phyloP scores from a whole-genome alignment of 2,329 filamentous ascomycete species.

The Fusarium buharicum region DNA sequence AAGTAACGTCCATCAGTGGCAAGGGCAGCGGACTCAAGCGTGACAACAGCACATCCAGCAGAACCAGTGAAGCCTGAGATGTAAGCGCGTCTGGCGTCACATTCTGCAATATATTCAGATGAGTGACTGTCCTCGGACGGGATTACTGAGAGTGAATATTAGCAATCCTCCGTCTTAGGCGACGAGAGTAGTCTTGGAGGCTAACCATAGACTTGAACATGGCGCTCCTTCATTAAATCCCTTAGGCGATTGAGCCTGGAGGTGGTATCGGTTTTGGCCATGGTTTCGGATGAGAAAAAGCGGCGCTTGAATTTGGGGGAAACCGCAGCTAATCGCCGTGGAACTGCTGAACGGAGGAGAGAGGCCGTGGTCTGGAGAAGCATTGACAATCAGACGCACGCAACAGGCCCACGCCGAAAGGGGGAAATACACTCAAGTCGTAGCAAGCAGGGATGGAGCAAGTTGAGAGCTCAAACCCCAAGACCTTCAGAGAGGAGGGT shows the following conservation, averaged over 20 bases:
- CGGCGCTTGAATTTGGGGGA: conserved; percentile 24
- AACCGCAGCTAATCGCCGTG: conserved; percentile 25
- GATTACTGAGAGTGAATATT: conserved; percentile 70
- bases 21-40: conserved; percentile 84
- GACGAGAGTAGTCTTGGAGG: conserved; percentile 13
- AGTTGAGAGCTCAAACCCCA: conserved; percentile 7
- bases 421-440: conserved; percentile 20
- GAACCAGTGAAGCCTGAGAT: conserved; percentile 96
- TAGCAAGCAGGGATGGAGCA: background rate
- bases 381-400: conserved; percentile 41
- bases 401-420: conserved; percentile 21
- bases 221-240: conserved; percentile 85
- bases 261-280: conserved; percentile 74
- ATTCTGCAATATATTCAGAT: conserved; percentile 97
- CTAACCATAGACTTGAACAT: conserved; percentile 92
- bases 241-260: conserved; percentile 80
- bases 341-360: conserved; percentile 35
- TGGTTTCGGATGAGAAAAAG: conserved; percentile 41
- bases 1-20: conserved; percentile 98
- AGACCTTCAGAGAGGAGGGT: conserved; percentile 10
- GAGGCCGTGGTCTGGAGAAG: conserved; percentile 39
- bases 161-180: conserved; percentile 2
- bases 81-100: conserved; percentile 88
- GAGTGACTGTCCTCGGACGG: conserved; percentile 98
- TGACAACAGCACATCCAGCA: conserved; percentile 90